A percentile compares a stretch with the other conserved stretches of the same genome.
Evolutionary conservation across 495 filamentous ascomycete genomes (phyloP).

Genomic region (Penicillium egyptiacum): DNA sequence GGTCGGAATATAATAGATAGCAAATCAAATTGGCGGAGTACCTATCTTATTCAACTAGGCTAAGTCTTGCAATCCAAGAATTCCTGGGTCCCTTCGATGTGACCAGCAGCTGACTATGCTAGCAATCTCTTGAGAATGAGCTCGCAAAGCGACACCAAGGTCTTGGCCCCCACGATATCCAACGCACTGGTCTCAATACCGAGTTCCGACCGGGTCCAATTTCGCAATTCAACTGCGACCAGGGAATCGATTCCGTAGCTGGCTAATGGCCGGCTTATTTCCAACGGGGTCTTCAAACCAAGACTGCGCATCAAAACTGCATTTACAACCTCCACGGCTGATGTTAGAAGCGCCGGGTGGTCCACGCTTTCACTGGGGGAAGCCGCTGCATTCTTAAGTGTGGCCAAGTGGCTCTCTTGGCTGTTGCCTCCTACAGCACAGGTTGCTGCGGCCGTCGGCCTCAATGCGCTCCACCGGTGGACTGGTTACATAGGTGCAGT

Average conservation of each 20-base stretch:
- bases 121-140: background rate
- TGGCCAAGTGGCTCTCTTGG: background rate
- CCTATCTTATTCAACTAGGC: background rate
- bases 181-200: background rate
- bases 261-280: conserved; percentile 20
- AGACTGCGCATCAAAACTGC: conserved; percentile 18
- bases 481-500: background rate
- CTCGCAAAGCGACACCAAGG: background rate
- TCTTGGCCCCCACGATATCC: background rate
- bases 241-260: conserved; percentile 33
- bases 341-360: background rate
- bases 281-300: conserved; percentile 23
- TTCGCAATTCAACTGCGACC: conserved; percentile 31
- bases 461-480: conserved; percentile 17
- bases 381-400: too few relatives aligned
- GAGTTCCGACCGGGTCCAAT: conserved; percentile 15
- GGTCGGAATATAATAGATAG: background rate
- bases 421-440: background rate
- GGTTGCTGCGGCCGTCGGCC: background rate
- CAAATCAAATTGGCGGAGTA: background rate
- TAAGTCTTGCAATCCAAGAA: background rate
- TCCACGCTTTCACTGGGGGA: too few relatives aligned
- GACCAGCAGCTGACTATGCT: background rate
- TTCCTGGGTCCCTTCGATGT: background rate
- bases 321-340: conserved; percentile 13